Conservation (phyloP, 1,284 basidiomycete genomes). For the Boletus sp. region DNA sequence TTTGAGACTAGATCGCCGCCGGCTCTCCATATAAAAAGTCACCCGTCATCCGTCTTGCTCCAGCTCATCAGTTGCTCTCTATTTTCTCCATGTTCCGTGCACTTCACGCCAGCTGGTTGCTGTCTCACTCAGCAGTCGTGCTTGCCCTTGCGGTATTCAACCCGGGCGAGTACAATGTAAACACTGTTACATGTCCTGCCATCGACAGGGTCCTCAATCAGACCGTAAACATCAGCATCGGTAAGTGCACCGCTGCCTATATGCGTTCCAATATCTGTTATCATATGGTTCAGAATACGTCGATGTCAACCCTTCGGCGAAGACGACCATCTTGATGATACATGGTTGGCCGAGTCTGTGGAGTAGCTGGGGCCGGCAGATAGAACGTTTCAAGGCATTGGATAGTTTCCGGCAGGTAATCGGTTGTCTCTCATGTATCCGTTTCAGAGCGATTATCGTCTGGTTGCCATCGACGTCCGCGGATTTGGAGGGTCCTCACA, state of each 20-base stretch:
- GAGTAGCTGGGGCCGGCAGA: conserved; percentile 68
- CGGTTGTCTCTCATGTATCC: background rate
- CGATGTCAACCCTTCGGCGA: conserved; percentile 52
- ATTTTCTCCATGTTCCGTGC: conserved; percentile 9
- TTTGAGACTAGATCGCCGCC: no score
- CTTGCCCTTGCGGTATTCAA: conserved; percentile 31
- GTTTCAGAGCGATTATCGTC: conserved; percentile 39
- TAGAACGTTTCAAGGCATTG: conserved; percentile 54
- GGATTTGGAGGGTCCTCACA: conserved; percentile 66
- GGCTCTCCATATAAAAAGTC: background rate
- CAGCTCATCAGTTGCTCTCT: no score
- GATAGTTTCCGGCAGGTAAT: background rate
- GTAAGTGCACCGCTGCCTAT: conserved; percentile 26
- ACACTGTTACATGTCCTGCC: conserved; percentile 37
- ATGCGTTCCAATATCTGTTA: background rate
- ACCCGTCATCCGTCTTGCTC: background rate
- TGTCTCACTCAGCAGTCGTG: background rate
- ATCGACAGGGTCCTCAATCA: conserved; percentile 33
- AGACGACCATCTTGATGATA: conserved; percentile 55
- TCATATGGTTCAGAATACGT: conserved; percentile 50
- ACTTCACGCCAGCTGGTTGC: conserved; percentile 5
- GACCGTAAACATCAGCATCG: conserved; percentile 36
- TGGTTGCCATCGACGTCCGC: conserved; percentile 58
- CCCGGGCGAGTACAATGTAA: conserved; percentile 37
- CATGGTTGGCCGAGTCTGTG: conserved; percentile 75